These are phyloP conservation scores for Ceratobasidium sp. DNA, from an alignment of 1,284 basidiomycete species.

Conservation along the genomic window DNA sequence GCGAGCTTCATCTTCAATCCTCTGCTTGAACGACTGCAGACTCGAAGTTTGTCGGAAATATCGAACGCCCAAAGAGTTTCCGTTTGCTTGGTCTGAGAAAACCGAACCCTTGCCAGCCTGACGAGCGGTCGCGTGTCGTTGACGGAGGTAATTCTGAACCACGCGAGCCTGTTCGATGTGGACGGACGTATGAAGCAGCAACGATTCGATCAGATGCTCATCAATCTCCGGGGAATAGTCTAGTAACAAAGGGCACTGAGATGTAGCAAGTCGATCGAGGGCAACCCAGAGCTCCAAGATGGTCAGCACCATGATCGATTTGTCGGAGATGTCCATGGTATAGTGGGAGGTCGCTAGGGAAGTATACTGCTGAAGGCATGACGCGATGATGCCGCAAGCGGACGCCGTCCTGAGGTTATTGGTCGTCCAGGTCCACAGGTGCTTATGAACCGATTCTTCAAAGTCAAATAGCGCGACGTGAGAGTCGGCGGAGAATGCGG, in stretches of 20 bases:
- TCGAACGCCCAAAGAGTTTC: conserved; percentile 55
- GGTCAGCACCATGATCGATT: conserved; percentile 48
- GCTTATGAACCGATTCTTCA: conserved; percentile 5
- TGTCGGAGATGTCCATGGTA: conserved; percentile 6
- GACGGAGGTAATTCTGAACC: conserved; percentile 55
- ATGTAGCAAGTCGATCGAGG: conserved; percentile 43
- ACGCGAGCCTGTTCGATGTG: conserved; percentile 53
- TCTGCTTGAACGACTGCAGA: conserved; percentile 52
- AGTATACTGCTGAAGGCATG: conserved; percentile 27
- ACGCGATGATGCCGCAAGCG: neutral
- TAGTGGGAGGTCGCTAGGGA: neutral
- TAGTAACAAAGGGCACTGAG: conserved; percentile 40
- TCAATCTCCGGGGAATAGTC: conserved; percentile 48
- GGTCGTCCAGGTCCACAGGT: neutral
- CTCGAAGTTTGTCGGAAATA: conserved; percentile 52
- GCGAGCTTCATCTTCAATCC: conserved; percentile 54
- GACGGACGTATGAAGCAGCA: conserved; percentile 14
- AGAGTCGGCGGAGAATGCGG: neutral
- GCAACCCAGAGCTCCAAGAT: conserved; percentile 47
- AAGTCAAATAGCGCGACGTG: conserved; percentile 37
- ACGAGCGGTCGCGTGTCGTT: conserved; percentile 51
- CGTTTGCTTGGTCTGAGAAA: conserved; percentile 46
- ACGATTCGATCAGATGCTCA: conserved; percentile 18
- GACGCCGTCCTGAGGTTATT: neutral
- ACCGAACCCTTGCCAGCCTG: conserved; percentile 49